A percentile compares a stretch with the other conserved stretches of the same genome.
Evolutionary conservation across 495 filamentous ascomycete genomes (phyloP).

Genomic region (Podospora tetraspora): DNA sequence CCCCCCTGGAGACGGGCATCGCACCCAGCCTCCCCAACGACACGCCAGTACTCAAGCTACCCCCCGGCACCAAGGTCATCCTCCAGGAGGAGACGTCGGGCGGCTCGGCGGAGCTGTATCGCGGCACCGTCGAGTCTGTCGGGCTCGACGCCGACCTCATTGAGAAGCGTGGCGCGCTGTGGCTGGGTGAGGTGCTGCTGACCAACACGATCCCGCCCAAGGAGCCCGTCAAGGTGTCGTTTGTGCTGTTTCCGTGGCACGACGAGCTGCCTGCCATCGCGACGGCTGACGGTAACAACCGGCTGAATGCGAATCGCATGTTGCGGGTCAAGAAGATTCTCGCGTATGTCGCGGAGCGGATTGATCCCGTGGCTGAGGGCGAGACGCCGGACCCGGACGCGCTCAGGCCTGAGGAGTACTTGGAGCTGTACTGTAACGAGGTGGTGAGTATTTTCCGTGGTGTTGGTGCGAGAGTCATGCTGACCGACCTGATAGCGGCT

Average conservation of each 20-base stretch:
- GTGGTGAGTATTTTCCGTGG: slow-evolving; percentile 53
- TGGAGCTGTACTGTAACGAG: slow-evolving; percentile 90
- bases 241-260: slow-evolving; percentile 79
- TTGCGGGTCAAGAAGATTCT: slow-evolving; percentile 92
- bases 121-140: slow-evolving; percentile 74
- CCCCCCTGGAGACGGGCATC: slow-evolving; percentile 57
- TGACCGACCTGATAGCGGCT: slow-evolving; percentile 37
- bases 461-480: slow-evolving; percentile 7
- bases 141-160: slow-evolving; percentile 75
- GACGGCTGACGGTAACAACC: slow-evolving; percentile 66
- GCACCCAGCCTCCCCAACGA: slow-evolving; percentile 75
- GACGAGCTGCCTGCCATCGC: slow-evolving; percentile 66
- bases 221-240: slow-evolving; percentile 90
- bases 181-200: slow-evolving; percentile 87
- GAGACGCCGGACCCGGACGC: slow-evolving; percentile 51
- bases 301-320: slow-evolving; percentile 96
- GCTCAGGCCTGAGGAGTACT: slow-evolving; percentile 81
- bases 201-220: slow-evolving; percentile 79
- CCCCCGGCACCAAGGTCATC: slow-evolving; percentile 74
- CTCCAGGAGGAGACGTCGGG: slow-evolving; percentile 94
- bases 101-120: slow-evolving; percentile 85
- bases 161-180: slow-evolving; percentile 78
- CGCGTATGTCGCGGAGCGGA: slow-evolving; percentile 83
- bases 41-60: slow-evolving; percentile 77
- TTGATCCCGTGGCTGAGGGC: slow-evolving; percentile 56